phyloP scores from a whole-genome alignment of 148 eudicot species.

The Dianthus caryophyllus region DNA sequence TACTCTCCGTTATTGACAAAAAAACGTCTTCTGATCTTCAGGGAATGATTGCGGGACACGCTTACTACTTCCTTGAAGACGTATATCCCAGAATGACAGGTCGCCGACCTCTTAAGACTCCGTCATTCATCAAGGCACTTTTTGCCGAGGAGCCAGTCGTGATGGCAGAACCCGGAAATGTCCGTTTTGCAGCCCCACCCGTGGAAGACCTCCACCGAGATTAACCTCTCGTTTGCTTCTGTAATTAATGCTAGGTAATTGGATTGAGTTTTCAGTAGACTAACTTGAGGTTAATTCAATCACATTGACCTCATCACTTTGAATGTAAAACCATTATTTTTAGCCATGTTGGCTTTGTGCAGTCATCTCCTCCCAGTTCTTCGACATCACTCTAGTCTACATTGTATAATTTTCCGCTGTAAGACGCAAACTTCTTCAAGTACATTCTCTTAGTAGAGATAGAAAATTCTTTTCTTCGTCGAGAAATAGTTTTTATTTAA shows the following conservation, averaged over 20 bases:
- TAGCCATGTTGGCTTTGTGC: slow-evolving; percentile 23
- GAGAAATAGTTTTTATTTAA: too few relatives aligned
- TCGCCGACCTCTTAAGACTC: slow-evolving; percentile 83
- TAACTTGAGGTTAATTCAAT: slow-evolving; percentile 21
- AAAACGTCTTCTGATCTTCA: slow-evolving; percentile 11
- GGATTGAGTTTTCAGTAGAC: background rate
- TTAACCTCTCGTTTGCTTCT: slow-evolving; percentile 28
- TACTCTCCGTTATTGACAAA: background rate
- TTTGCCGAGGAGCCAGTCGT: slow-evolving; percentile 93
- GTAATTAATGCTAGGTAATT: slow-evolving; percentile 29
- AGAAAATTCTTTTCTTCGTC: too few relatives aligned
- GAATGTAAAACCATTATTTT: slow-evolving; percentile 11
- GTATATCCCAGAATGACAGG: slow-evolving; percentile 94
- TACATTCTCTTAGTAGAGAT: background rate
- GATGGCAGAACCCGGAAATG: slow-evolving; percentile 60
- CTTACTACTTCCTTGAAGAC: slow-evolving; percentile 90
- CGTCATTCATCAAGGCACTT: slow-evolving; percentile 58
- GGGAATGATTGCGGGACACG: slow-evolving; percentile 99
- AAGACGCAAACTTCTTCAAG: background rate
- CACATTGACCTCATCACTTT: slow-evolving; percentile 19
- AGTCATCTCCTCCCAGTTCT: slow-evolving; percentile 18
- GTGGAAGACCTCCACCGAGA: slow-evolving; percentile 33
- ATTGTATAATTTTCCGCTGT: background rate
- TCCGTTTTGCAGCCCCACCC: slow-evolving; percentile 76
- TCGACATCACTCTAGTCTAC: background rate